Conservation (phyloP, 108 stramenopile species). For the Schizochytrium sp. region DNA sequence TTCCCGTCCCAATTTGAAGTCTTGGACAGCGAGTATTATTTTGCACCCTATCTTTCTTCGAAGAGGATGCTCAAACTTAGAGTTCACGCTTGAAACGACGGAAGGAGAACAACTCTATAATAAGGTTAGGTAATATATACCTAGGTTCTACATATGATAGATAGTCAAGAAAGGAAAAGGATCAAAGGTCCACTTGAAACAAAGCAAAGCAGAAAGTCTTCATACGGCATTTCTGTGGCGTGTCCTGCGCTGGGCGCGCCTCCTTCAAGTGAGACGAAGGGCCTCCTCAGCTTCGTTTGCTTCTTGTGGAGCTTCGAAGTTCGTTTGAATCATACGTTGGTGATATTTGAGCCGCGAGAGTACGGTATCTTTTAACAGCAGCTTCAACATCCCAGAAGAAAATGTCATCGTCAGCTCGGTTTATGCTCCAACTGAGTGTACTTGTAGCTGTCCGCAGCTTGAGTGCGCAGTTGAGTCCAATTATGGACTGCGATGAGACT, state of each 20-base stretch:
- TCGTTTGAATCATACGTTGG: neutral
- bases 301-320: neutral
- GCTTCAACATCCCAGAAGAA: neutral
- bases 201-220: no score
- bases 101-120: no score
- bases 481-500: conserved; percentile 97
- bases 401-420: neutral
- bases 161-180: no score
- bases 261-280: neutral
- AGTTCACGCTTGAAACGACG: no score
- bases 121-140: no score
- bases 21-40: no score
- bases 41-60: no score
- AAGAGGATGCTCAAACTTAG: no score
- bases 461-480: conserved; percentile 50
- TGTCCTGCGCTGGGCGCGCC: neutral
- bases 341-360: neutral
- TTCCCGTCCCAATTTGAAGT: no score
- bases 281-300: neutral
- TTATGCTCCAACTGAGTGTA: neutral
- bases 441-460: conserved; percentile 11
- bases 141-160: no score
- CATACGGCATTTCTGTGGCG: no score
- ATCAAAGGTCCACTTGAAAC: no score
- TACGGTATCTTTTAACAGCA: neutral